These are phyloP conservation scores for Pseudogymnoascus sp. DNA, from an alignment of 2,329 filamentous ascomycete genomes.

Conservation along the genomic window DNA sequence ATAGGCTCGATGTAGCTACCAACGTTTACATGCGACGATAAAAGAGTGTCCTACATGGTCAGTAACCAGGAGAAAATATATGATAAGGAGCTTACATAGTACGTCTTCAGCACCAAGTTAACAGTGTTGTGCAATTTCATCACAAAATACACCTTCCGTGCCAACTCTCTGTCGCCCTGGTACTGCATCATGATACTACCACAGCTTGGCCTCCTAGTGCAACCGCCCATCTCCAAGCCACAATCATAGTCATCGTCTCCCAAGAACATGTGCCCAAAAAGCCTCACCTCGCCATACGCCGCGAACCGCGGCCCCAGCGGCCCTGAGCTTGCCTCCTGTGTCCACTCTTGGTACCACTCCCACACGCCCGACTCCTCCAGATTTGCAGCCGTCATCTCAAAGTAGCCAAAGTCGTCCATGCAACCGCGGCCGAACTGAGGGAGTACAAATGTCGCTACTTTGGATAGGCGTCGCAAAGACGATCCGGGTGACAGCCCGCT, in stretches of 20 bases:
- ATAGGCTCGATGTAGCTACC: neutral
- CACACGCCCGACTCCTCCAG: neutral
- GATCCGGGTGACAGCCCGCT: neutral
- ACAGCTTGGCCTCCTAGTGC: slow-evolving; percentile 5
- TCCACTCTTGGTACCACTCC: neutral
- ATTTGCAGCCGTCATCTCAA: neutral
- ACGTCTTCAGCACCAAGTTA: slow-evolving; percentile 4
- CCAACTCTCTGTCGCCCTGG: neutral
- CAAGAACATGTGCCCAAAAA: neutral
- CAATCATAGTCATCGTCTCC: neutral
- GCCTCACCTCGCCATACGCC: neutral
- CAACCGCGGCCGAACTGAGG: neutral
- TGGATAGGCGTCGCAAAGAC: neutral
- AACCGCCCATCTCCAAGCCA: neutral
- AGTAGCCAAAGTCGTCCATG: slow-evolving; percentile 1
- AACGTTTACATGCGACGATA: neutral
- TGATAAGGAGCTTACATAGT: neutral
- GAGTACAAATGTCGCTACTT: neutral
- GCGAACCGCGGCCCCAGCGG: neutral
- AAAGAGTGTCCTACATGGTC: neutral
- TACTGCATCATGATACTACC: neutral
- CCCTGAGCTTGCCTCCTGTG: neutral
- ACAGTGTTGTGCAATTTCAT: slow-evolving; percentile 5
- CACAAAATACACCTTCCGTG: slow-evolving; percentile 9
- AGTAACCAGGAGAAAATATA: neutral